A percentile compares a stretch with the other conserved stretches of the same genome.
These are phyloP conservation scores for Collariella sp. DNA, from an alignment of 495 filamentous ascomycete genomes.

Conservation along the genomic window DNA sequence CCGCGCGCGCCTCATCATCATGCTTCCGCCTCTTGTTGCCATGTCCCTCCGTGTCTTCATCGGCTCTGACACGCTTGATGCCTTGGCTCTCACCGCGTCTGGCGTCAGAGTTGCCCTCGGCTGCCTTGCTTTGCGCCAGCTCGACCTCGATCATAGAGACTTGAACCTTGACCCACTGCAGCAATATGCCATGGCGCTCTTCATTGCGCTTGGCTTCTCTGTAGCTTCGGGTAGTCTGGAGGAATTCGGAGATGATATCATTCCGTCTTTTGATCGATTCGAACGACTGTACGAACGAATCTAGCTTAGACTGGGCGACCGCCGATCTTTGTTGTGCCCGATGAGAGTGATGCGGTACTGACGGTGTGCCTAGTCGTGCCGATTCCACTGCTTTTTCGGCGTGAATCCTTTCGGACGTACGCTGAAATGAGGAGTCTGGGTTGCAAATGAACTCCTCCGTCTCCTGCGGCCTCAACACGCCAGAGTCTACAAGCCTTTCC, in stretches of 20 bases:
- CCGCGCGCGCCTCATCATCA: too few species aligned
- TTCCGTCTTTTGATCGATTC: not conserved
- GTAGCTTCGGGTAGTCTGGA: not conserved
- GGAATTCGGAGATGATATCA: not conserved
- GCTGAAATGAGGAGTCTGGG: not conserved
- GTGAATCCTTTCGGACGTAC: not conserved
- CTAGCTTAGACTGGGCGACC: not conserved
- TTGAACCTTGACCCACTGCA: not conserved
- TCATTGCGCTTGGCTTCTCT: not conserved
- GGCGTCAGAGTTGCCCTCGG: not conserved
- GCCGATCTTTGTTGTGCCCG: not conserved
- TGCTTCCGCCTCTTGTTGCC: not conserved
- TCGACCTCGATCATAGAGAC: not conserved
- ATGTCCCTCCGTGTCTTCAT: not conserved
- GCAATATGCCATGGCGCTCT: not conserved
- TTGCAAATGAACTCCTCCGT: constrained; percentile 1
- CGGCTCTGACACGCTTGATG: not conserved
- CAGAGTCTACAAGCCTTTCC: constrained; percentile 3
- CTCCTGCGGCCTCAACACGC: constrained; percentile 1
- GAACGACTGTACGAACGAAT: not conserved
- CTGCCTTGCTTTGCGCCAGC: not conserved
- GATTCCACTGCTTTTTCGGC: not conserved
- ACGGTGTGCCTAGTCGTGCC: too few species aligned
- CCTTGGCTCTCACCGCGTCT: not conserved
- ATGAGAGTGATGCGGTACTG: too few species aligned